phyloP scores from a whole-genome alignment of 345 rosid genomes.

The Draba incana region DNA sequence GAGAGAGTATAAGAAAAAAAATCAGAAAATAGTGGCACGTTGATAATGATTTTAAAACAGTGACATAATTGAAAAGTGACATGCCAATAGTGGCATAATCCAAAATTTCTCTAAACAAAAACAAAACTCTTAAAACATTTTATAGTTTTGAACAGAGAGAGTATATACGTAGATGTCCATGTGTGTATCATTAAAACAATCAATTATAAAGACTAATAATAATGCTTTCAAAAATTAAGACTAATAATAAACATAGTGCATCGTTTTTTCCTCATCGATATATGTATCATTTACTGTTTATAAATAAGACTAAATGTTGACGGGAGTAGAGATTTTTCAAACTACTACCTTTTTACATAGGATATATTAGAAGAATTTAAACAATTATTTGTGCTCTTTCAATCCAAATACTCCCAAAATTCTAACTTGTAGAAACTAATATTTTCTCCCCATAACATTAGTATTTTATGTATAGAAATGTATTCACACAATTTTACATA shows the following conservation, averaged over 20 bases:
- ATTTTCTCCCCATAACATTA: conserved; percentile 24
- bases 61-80: too few species aligned
- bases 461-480: background rate
- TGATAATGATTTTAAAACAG: too few species aligned
- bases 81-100: too few species aligned
- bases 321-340: conserved; percentile 38
- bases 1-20: too few species aligned
- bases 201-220: conserved; percentile 3
- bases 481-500: conserved; percentile 3
- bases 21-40: too few species aligned
- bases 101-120: too few species aligned
- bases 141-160: too few species aligned
- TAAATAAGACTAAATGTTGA: conserved; percentile 32
- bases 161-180: conserved; percentile 7
- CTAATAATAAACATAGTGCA: background rate
- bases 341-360: conserved; percentile 24
- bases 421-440: conserved; percentile 35
- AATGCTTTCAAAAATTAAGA: background rate
- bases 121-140: too few species aligned
- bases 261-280: background rate
- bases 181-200: conserved; percentile 3
- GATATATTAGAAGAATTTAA: conserved; percentile 28
- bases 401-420: conserved; percentile 25
- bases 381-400: conserved; percentile 20
- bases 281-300: conserved; percentile 5